phyloP scores from a whole-genome alignment of 257 asterid species.

The Ajuga chamaepitys region DNA sequence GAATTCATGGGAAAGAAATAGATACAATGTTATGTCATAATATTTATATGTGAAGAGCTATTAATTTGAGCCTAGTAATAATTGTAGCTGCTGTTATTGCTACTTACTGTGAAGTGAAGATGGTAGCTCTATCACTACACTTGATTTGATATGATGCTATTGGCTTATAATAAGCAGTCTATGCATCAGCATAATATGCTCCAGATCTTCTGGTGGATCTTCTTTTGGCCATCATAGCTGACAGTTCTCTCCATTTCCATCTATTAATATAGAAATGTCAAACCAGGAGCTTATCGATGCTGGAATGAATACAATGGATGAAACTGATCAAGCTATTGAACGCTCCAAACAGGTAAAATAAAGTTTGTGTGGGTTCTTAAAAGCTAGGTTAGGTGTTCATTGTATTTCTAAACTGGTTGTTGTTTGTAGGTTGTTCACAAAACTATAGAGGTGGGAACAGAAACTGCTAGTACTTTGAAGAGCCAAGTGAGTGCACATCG shows the following conservation, averaged over 20 bases:
- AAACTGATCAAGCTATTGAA: slow-evolving; percentile 98
- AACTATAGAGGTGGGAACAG: slow-evolving; percentile 93
- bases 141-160: slow-evolving; percentile 14
- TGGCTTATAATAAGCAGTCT: slow-evolving; percentile 1
- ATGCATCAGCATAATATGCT: neutral
- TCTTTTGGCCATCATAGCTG: slow-evolving; percentile 13
- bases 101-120: neutral
- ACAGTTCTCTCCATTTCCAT: slow-evolving; percentile 22
- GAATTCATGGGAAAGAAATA: neutral
- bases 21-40: neutral
- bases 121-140: neutral
- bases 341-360: slow-evolving; percentile 88
- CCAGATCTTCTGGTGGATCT: neutral
- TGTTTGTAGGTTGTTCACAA: slow-evolving; percentile 84
- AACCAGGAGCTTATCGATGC: slow-evolving; percentile 86
- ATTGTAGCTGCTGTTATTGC: neutral
- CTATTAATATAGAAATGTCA: slow-evolving; percentile 68
- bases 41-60: neutral
- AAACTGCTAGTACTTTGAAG: slow-evolving; percentile 88
- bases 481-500: slow-evolving; percentile 66
- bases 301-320: slow-evolving; percentile 79
- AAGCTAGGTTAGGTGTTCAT: slow-evolving; percentile 1
- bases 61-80: neutral
- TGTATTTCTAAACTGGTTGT: slow-evolving; percentile 14
- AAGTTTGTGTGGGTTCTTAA: slow-evolving; percentile 11